Evolutionary conservation across 371 early-diverging fungal genomes (phyloP).

Genomic region (Lichtheimia hyalospora): DNA sequence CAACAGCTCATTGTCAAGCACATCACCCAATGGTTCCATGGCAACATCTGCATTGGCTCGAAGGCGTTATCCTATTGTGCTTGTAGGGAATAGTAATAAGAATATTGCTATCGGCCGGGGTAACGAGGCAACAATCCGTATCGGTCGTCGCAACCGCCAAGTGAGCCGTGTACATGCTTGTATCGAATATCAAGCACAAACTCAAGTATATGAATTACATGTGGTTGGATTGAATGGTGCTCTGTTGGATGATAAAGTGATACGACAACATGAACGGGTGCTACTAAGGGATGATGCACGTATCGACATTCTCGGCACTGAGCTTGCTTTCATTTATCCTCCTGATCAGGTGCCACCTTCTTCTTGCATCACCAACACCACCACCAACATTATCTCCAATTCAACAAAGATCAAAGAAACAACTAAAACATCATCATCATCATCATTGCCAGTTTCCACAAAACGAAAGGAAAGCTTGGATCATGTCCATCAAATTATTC

Average conservation of each 20-base stretch:
- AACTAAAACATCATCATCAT: not conserved
- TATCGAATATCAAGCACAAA: slow-evolving; percentile 36
- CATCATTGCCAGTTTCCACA: too few species aligned
- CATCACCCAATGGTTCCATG: too few species aligned
- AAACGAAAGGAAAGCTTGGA: not conserved
- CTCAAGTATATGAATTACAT: slow-evolving; percentile 39
- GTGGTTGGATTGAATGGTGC: slow-evolving; percentile 61
- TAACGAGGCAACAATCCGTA: slow-evolving; percentile 54
- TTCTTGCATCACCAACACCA: not conserved
- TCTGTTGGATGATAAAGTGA: slow-evolving; percentile 32
- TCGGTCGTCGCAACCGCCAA: slow-evolving; percentile 59
- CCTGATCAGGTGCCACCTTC: slow-evolving; percentile 5
- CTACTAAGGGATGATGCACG: slow-evolving; percentile 31
- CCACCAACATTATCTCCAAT: not conserved
- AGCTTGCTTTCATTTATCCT: slow-evolving; percentile 7
- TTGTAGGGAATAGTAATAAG: too few species aligned
- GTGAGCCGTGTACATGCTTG: slow-evolving; percentile 60
- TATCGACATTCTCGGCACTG: slow-evolving; percentile 39
- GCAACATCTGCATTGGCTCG: too few species aligned
- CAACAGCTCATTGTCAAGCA: too few species aligned
- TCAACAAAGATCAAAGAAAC: not conserved
- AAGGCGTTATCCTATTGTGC: too few species aligned
- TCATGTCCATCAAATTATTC: slow-evolving; percentile 45
- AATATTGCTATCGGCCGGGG: slow-evolving; percentile 58
- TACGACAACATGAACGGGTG: slow-evolving; percentile 32